Percentiles rank a stretch among this genome's conserved stretches.
phyloP scores from a whole-genome alignment of 257 asterid species.

The Ballota nigra region DNA sequence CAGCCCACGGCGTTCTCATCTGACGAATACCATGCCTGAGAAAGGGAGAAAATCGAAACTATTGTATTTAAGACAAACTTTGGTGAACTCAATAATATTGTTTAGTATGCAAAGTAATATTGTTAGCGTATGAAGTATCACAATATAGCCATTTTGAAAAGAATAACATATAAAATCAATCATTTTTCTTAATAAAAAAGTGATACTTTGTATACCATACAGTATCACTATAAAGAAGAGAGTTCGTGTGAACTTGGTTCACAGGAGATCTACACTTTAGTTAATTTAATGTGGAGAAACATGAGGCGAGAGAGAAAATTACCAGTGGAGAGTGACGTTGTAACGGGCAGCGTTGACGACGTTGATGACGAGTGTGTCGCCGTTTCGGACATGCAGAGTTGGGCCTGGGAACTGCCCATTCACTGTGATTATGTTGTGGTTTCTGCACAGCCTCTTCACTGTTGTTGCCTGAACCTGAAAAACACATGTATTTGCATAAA shows the following conservation, averaged over 20 bases:
- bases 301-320: constrained; percentile 1
- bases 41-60: not conserved
- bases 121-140: too few relatives aligned
- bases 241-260: too few relatives aligned
- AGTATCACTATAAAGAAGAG: too few relatives aligned
- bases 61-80: not conserved
- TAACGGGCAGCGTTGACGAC: constrained; percentile 57
- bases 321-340: constrained; percentile 77
- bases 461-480: constrained; percentile 51
- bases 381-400: constrained; percentile 45
- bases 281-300: not conserved
- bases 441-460: constrained; percentile 62
- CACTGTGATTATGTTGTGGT: constrained; percentile 52
- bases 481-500: not conserved
- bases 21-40: constrained; percentile 66
- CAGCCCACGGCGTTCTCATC: constrained; percentile 70
- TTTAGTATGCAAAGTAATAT: too few relatives aligned
- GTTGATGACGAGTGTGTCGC: constrained; percentile 54
- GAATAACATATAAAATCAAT: too few relatives aligned
- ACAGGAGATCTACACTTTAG: too few relatives aligned
- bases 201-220: too few relatives aligned
- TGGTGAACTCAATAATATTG: too few relatives aligned
- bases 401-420: constrained; percentile 83
- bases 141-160: too few relatives aligned
- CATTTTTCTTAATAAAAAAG: too few relatives aligned